phyloP scores from a whole-genome alignment of 1,284 basidiomycete species.

The Boletellus deceptivus region DNA sequence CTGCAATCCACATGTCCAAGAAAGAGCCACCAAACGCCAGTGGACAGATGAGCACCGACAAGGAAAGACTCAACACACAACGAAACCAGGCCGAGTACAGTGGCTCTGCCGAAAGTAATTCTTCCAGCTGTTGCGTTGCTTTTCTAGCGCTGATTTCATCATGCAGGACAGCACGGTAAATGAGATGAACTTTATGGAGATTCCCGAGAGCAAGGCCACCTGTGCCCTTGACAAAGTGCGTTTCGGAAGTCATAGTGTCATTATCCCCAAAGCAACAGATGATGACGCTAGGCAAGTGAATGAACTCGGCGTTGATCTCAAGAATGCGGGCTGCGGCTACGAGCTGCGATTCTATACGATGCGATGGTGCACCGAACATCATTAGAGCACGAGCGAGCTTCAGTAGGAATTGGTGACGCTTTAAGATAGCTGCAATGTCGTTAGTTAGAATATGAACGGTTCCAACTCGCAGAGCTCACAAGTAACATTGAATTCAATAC shows the following conservation, averaged over 20 bases:
- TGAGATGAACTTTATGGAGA: constrained; percentile 71
- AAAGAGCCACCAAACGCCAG: constrained; percentile 84
- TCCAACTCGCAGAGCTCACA: constrained; percentile 41
- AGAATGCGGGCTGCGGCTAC: constrained; percentile 76
- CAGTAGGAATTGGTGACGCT: constrained; percentile 62
- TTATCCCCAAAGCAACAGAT: constrained; percentile 82
- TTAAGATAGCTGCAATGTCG: constrained; percentile 44
- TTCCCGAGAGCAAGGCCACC: constrained; percentile 75
- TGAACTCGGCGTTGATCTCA: constrained; percentile 80
- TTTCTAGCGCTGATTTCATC: constrained; percentile 79
- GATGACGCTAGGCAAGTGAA: constrained; percentile 77
- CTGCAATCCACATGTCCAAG: constrained; percentile 79
- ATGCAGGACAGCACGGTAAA: constrained; percentile 80
- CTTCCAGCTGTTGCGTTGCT: constrained; percentile 54
- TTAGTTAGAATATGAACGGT: background rate
- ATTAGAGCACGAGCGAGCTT: constrained; percentile 64
- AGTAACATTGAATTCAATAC: constrained; percentile 69
- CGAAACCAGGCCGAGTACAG: constrained; percentile 60
- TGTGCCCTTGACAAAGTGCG: constrained; percentile 75
- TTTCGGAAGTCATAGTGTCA: constrained; percentile 75
- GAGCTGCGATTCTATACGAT: constrained; percentile 69
- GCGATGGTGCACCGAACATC: constrained; percentile 68
- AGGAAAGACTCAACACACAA: constrained; percentile 64
- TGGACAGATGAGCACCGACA: constrained; percentile 76
- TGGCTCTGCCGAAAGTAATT: constrained; percentile 51